Base-by-base conservation (phyloP, 139 green algal genomes). In the Picochlorum sp. region DNA sequence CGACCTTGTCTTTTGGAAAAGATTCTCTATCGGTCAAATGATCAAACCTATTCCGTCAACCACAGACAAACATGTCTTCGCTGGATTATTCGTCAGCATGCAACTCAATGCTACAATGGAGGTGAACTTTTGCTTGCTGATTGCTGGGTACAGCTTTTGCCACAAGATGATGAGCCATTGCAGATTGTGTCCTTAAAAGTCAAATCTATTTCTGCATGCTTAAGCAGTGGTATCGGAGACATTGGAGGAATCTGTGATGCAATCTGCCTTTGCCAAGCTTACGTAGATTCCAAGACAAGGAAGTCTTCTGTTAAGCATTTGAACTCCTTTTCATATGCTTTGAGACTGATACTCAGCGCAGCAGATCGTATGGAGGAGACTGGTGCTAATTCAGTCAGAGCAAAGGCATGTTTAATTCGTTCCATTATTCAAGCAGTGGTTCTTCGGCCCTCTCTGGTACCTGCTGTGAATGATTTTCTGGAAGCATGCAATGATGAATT, bases 131-230 rank as follows among this genome's bases (percentile, higher is more conserved):
- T 63, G n/a, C 51, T 70, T 32, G 55, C 53, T 18, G 63, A 59
- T 9, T 35, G 22, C n/a, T 70, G 63, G 63, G 37, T 47, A 29
- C 63, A 63, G 36, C 54, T 70, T 12, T 22, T 70, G 31, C 55
- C 55, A 3, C 36, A 40, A 51, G 20, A 24, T 22, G 55, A 53
- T 16, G 63, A 70, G 36, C 39, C 63, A 5, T 25, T 54, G 2
- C 53, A 70, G 63, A 51, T 70, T 32, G 37, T 51, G 31, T 43
- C 63, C 4, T 31, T 70, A 7, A 70, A 70, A 20, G 16, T 70
- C 13, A 70, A 70, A 50, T 53, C 55, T 2, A 53, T 70, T 8
- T 50, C 37, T 0, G 63, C 63, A 2, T 70, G 55, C 50, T 49
- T 70, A 50, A 41, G 40, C 16, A 54, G 37, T 55, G 63, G 36